Evolutionary conservation across 495 filamentous ascomycete genomes (phyloP).

Genomic region (Neurospora sp.): DNA sequence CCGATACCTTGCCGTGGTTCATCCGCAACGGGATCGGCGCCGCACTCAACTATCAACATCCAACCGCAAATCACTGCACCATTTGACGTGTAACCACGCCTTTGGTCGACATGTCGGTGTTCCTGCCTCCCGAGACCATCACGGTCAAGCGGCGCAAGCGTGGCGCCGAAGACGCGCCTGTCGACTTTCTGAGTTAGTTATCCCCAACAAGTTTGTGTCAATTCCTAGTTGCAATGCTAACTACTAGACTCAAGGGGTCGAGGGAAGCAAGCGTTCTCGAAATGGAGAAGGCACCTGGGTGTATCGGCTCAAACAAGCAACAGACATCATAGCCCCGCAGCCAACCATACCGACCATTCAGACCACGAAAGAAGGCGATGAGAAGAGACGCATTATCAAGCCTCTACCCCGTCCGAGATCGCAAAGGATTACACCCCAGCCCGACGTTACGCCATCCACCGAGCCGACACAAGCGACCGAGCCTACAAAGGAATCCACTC

Average conservation of each 20-base stretch:
- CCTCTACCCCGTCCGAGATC: background rate
- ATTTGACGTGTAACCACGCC: background rate
- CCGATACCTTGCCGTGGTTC: background rate
- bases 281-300: constrained; percentile 27
- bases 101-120: constrained; percentile 26
- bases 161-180: constrained; percentile 37
- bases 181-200: constrained; percentile 42
- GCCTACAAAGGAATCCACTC: constrained; percentile 5
- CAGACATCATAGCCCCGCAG: background rate
- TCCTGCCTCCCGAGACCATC: constrained; percentile 39
- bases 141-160: constrained; percentile 47
- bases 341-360: constrained; percentile 15
- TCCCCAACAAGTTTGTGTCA: background rate
- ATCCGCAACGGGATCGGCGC: background rate
- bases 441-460: background rate
- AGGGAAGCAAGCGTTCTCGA: constrained; percentile 31
- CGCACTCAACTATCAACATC: background rate
- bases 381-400: constrained; percentile 10
- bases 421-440: background rate
- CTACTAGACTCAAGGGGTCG: constrained; percentile 11
- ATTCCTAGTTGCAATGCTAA: constrained; percentile 4
- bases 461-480: constrained; percentile 1
- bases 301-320: constrained; percentile 27
- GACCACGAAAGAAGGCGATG: constrained; percentile 17
- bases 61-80: background rate